A percentile compares a stretch with the other conserved stretches of the same genome.
Conservation (phyloP, 2,329 filamentous ascomycete genomes). For the Xylariaceae sp. region DNA sequence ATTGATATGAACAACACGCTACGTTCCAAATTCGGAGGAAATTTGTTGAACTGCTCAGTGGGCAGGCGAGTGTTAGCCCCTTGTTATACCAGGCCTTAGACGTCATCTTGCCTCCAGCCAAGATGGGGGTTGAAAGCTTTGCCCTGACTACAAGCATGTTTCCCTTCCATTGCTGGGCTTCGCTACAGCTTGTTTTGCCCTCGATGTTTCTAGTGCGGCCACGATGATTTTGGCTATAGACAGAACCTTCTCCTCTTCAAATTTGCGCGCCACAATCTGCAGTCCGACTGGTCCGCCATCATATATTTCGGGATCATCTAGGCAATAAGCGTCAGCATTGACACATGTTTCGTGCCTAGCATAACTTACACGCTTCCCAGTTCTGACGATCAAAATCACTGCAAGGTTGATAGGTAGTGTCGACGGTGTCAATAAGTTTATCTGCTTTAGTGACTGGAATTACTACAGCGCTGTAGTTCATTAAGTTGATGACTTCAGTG, state of each 20-base stretch:
- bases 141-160: no score
- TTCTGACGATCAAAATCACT: slow-evolving; percentile 40
- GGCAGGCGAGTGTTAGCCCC: no score
- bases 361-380: slow-evolving; percentile 45
- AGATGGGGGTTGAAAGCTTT: no score
- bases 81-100: no score
- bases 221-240: slow-evolving; percentile 36
- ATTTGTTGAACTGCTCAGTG: no score
- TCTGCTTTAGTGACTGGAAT: slow-evolving; percentile 54
- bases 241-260: slow-evolving; percentile 49
- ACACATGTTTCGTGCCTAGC: background rate
- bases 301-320: slow-evolving; percentile 46
- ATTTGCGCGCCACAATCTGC: slow-evolving; percentile 45
- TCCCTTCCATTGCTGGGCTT: no score
- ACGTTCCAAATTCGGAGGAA: no score
- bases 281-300: slow-evolving; percentile 45
- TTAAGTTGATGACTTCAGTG: slow-evolving; percentile 43
- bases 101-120: no score
- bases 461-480: slow-evolving; percentile 53
- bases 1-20: no score
- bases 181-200: background rate
- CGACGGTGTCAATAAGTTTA: slow-evolving; percentile 43
- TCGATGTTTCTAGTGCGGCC: slow-evolving; percentile 17
- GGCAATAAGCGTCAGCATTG: background rate
- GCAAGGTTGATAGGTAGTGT: slow-evolving; percentile 36